phyloP scores from a whole-genome alignment of 2,329 filamentous ascomycete genomes.

The Ophiostoma pallidulum region DNA sequence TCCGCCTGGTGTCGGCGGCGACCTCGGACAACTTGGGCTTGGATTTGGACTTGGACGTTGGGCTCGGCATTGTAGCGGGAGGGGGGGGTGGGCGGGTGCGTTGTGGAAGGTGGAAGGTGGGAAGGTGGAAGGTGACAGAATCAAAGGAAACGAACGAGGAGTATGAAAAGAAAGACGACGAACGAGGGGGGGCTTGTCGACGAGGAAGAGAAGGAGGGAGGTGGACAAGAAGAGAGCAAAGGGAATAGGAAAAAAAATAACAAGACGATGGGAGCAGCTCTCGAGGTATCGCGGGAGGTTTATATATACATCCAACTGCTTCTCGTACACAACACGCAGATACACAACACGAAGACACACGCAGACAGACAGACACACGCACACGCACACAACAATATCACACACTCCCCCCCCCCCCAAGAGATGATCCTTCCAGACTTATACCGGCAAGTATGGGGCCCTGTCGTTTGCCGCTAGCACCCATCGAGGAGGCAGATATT shows the following conservation, averaged over 20 bases:
- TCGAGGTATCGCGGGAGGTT: too few species aligned
- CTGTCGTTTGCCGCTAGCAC: not conserved
- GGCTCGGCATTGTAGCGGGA: constrained; percentile 36
- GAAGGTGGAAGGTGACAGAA: not conserved
- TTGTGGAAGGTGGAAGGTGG: not conserved
- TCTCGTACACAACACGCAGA: too few species aligned
- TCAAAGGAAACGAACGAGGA: too few species aligned
- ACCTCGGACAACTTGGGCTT: constrained; percentile 60
- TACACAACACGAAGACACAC: not conserved
- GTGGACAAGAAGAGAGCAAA: too few species aligned
- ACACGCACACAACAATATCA: too few species aligned
- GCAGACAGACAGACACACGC: not conserved
- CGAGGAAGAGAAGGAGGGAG: too few species aligned
- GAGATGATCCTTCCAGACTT: not conserved
- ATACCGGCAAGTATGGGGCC: too few species aligned
- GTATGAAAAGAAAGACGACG: too few species aligned
- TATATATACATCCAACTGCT: too few species aligned
- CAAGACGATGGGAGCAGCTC: too few species aligned
- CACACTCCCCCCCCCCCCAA: not conserved
- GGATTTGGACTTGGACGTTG: constrained; percentile 29
- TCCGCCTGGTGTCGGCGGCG: constrained; percentile 61
- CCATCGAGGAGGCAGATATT: not conserved
- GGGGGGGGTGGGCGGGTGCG: not conserved
- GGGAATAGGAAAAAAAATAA: too few species aligned
- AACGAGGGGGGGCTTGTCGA: too few species aligned